phyloP scores from a whole-genome alignment of 805 yeast genomes.

The Candida nanaspora region DNA sequence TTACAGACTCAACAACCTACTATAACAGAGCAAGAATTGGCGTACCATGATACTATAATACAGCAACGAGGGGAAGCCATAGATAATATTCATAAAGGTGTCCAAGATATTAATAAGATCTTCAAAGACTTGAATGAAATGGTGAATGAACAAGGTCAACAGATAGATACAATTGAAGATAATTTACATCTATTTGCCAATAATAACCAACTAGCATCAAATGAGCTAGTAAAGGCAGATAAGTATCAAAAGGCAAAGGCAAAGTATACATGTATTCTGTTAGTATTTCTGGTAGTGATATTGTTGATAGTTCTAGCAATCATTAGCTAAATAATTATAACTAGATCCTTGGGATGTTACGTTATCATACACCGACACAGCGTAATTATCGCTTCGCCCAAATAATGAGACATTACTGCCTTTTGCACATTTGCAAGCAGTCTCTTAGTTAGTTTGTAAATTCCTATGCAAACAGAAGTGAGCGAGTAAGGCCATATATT shows the following conservation, averaged over 20 bases:
- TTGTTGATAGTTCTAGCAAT: constrained; percentile 53
- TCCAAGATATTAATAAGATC: constrained; percentile 77
- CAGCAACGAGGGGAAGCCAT: constrained; percentile 73
- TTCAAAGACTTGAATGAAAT: constrained; percentile 74
- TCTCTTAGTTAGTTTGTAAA: too few relatives aligned
- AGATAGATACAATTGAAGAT: constrained; percentile 77
- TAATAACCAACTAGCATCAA: constrained; percentile 63
- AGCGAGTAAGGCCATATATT: too few relatives aligned
- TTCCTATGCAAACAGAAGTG: too few relatives aligned
- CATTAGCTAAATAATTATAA: constrained; percentile 24
- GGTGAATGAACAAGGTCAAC: constrained; percentile 80
- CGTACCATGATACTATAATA: constrained; percentile 56
- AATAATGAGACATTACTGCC: too few relatives aligned
- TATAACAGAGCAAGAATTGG: constrained; percentile 38
- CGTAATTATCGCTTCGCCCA: too few relatives aligned
- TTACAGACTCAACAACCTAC: constrained; percentile 27
- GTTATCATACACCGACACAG: too few relatives aligned
- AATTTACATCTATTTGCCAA: constrained; percentile 58
- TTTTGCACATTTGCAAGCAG: too few relatives aligned
- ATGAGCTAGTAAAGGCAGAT: constrained; percentile 68
- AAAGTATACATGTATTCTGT: constrained; percentile 65
- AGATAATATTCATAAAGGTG: constrained; percentile 65
- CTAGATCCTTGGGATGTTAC: too few relatives aligned
- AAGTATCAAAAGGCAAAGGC: constrained; percentile 63
- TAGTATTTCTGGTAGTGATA: constrained; percentile 51